phyloP scores from a whole-genome alignment of 208 protist species.

The Leishmania amazonensis region DNA sequence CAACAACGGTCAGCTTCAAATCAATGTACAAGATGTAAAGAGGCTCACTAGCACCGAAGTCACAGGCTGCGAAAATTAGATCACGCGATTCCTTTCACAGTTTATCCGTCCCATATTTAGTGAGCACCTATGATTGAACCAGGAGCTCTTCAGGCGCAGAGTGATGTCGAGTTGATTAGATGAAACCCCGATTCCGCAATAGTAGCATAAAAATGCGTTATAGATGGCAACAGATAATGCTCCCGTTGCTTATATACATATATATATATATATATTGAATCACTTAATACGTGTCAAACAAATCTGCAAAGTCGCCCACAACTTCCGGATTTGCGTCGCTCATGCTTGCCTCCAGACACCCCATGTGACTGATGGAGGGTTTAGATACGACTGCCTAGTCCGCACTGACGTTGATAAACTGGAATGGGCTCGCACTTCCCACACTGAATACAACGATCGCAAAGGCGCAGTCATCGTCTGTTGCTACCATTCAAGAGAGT shows the following conservation, averaged over 20 bases:
- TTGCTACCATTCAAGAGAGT: background rate
- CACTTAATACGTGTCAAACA: conserved; percentile 25
- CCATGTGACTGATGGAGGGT: conserved; percentile 33
- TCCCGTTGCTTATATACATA: background rate
- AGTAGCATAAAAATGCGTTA: conserved; percentile 46
- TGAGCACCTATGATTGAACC: conserved; percentile 53
- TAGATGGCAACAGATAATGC: conserved; percentile 35
- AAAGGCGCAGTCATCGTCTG: background rate
- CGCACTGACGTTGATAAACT: conserved; percentile 19
- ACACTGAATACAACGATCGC: conserved; percentile 34
- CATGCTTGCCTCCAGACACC: conserved; percentile 40
- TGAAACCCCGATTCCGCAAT: conserved; percentile 40
- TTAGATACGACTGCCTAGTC: background rate
- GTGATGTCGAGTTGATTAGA: conserved; percentile 22
- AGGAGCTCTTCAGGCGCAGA: conserved; percentile 41
- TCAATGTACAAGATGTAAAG: conserved; percentile 57
- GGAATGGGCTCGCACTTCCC: conserved; percentile 14
- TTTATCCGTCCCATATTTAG: conserved; percentile 40
- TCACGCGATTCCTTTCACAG: conserved; percentile 8
- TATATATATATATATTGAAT: background rate
- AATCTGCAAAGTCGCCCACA: conserved; percentile 25
- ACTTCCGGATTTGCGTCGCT: conserved; percentile 28
- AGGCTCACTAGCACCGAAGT: conserved; percentile 24
- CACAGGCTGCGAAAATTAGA: conserved; percentile 34
- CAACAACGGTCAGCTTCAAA: conserved; percentile 21